Evolutionary conservation across 2,329 filamentous ascomycete genomes (phyloP).

Genomic region (Coniochaeta sp.): DNA sequence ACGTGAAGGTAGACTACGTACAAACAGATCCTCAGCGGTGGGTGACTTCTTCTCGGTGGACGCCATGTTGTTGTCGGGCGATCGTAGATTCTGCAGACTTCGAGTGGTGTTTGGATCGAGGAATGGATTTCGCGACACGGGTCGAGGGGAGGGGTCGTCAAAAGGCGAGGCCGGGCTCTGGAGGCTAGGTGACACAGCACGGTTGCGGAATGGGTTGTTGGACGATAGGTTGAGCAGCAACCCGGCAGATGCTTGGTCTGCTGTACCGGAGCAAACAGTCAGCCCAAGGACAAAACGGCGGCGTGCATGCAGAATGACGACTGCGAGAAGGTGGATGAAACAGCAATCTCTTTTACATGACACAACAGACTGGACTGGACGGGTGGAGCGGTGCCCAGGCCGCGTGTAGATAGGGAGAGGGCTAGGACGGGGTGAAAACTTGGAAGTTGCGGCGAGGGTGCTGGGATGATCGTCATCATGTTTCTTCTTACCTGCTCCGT

Average conservation of each 20-base stretch:
- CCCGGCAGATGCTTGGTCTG: slow-evolving; percentile 41
- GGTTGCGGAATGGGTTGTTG: slow-evolving; percentile 77
- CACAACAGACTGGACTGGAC: slow-evolving; percentile 29
- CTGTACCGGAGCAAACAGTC: slow-evolving; percentile 16
- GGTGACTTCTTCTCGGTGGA: slow-evolving; percentile 39
- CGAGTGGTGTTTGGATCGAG: slow-evolving; percentile 45
- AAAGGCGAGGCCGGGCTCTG: slow-evolving; percentile 43
- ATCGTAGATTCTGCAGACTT: slow-evolving; percentile 26
- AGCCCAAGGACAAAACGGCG: slow-evolving; percentile 16
- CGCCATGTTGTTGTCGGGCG: slow-evolving; percentile 40
- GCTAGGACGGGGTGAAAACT: neutral
- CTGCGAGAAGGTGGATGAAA: slow-evolving; percentile 36
- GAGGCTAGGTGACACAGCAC: slow-evolving; percentile 51
- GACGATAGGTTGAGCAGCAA: slow-evolving; percentile 64
- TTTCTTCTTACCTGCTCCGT: slow-evolving; percentile 6
- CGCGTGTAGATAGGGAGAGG: slow-evolving; percentile 1
- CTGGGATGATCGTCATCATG: slow-evolving; percentile 1
- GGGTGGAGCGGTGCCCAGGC: slow-evolving; percentile 23
- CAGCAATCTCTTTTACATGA: slow-evolving; percentile 36
- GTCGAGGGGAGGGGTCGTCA: slow-evolving; percentile 51
- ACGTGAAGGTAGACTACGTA: slow-evolving; percentile 40
- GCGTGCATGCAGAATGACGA: slow-evolving; percentile 34
- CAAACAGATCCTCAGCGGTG: slow-evolving; percentile 66
- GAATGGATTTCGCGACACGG: slow-evolving; percentile 69
- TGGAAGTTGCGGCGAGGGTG: slow-evolving; percentile 1